Percentiles rank a stretch among this genome's conserved stretches.
These are phyloP conservation scores for Corymbia calophylla DNA, from an alignment of 441 rosid species.

Conservation along the genomic window DNA sequence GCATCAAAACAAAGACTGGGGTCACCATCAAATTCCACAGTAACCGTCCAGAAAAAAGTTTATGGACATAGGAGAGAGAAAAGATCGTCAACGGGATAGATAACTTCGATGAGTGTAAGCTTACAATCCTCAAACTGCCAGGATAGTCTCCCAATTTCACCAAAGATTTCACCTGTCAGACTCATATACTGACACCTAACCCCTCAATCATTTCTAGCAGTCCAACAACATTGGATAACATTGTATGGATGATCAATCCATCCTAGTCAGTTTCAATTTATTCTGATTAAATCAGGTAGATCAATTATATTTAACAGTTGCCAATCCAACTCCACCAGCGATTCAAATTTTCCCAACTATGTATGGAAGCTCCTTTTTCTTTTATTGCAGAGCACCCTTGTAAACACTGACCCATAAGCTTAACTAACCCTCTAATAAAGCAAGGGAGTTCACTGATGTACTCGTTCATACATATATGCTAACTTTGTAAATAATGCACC, in stretches of 20 bases:
- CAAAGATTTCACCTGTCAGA: neutral
- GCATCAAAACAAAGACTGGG: neutral
- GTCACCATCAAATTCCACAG: neutral
- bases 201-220: neutral
- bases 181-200: neutral
- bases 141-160: neutral
- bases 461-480: neutral
- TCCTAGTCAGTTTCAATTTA: neutral
- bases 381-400: neutral
- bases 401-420: neutral
- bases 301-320: neutral
- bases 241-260: neutral
- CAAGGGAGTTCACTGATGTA: neutral
- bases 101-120: neutral
- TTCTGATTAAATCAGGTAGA: neutral
- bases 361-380: neutral
- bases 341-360: neutral
- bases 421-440: neutral
- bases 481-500: neutral
- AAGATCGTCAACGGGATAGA: neutral
- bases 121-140: neutral
- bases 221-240: neutral
- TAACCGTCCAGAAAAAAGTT: neutral
- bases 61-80: neutral
- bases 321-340: neutral